Evolutionary conservation across 257 asterid genomes (phyloP).

Genomic region (Paulownia fortunei): DNA sequence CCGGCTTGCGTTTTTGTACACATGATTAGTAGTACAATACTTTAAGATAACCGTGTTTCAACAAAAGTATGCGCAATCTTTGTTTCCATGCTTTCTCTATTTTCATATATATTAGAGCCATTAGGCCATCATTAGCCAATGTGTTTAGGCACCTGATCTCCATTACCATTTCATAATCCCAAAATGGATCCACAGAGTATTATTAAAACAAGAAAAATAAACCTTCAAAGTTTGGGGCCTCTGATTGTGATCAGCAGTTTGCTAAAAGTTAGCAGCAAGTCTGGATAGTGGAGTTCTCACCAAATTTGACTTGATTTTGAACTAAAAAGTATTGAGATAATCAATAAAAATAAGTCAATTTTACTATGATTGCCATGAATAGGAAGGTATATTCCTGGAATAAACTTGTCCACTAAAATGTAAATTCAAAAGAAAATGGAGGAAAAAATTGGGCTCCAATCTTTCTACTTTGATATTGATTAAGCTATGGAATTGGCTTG

Average conservation of each 20-base stretch:
- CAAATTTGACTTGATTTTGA: slow-evolving; percentile 32
- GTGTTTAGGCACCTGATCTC: slow-evolving; percentile 19
- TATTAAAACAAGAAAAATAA: not conserved
- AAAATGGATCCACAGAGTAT: not conserved
- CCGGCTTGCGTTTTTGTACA: not conserved
- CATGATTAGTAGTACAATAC: not conserved
- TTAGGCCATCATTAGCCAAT: not conserved
- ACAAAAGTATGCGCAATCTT: not conserved
- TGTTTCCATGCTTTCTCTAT: not conserved
- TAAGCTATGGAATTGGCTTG: slow-evolving; percentile 14
- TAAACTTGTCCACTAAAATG: slow-evolving; percentile 40
- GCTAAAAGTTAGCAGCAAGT: slow-evolving; percentile 14
- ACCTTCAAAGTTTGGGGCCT: slow-evolving; percentile 24
- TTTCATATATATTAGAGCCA: not conserved
- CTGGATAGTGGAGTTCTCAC: slow-evolving; percentile 32
- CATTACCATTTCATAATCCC: slow-evolving; percentile 9
- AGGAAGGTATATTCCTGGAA: slow-evolving; percentile 44
- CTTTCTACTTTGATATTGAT: not conserved
- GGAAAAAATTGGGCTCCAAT: slow-evolving; percentile 26
- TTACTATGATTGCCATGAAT: slow-evolving; percentile 38
- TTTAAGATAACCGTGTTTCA: not conserved
- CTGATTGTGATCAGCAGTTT: not conserved
- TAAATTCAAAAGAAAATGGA: not conserved
- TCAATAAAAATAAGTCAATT: slow-evolving; percentile 20
- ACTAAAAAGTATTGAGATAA: not conserved